These are phyloP conservation scores for Microsporum audouinii DNA, from an alignment of 2,329 filamentous ascomycete genomes.

Conservation along the genomic window DNA sequence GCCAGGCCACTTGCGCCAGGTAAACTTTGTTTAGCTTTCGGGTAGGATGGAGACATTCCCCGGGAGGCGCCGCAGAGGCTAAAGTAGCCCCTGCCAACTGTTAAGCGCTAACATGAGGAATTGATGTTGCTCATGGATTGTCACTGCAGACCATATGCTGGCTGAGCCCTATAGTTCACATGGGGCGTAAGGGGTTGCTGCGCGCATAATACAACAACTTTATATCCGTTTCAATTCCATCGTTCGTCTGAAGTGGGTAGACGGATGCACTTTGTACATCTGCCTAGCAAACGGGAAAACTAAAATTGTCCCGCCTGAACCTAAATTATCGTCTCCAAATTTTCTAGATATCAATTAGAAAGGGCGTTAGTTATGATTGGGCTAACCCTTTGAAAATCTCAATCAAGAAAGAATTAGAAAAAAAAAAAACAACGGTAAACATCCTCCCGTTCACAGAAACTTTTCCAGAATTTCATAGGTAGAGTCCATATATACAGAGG, in stretches of 20 bases:
- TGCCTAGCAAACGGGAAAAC: neutral
- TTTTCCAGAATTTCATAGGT: neutral
- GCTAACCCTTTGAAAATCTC: neutral
- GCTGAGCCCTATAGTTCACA: neutral
- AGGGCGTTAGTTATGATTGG: neutral
- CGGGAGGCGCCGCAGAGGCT: conserved; percentile 1
- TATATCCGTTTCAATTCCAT: neutral
- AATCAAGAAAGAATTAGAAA: neutral
- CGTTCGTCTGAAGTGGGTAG: neutral
- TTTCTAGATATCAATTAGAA: neutral
- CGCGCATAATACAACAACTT: neutral
- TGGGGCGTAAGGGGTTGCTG: neutral
- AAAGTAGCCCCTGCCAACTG: neutral
- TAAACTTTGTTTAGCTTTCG: neutral
- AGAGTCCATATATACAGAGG: neutral
- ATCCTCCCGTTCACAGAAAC: neutral
- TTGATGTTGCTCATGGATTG: neutral
- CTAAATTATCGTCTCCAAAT: neutral
- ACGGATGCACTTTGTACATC: neutral
- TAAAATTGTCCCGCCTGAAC: neutral
- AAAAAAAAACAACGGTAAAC: neutral
- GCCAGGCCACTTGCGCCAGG: neutral
- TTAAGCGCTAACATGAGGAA: neutral
- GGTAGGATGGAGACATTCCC: neutral
- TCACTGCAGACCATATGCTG: neutral